phyloP scores from a whole-genome alignment of 441 rosid genomes.

The Euphorbia schlechtendalii region DNA sequence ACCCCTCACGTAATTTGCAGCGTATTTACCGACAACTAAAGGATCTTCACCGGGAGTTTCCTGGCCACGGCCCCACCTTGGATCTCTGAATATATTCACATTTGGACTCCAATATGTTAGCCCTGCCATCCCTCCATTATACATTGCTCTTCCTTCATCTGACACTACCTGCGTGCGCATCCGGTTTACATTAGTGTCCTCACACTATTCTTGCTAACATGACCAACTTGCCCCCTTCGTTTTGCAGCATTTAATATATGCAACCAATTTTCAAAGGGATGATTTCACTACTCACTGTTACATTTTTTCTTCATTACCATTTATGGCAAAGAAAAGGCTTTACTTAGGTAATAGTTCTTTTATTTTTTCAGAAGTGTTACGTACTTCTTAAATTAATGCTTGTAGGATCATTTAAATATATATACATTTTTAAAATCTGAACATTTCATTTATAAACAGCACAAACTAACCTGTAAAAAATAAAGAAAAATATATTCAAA shows the following conservation, averaged over 20 bases:
- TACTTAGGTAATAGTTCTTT: too few relatives aligned
- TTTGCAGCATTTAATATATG: neutral
- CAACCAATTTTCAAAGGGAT: too few relatives aligned
- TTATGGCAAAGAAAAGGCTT: too few relatives aligned
- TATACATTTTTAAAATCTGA: too few relatives aligned
- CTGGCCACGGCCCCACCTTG: conserved; percentile 97
- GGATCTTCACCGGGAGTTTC: conserved; percentile 99
- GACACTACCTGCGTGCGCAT: conserved; percentile 65
- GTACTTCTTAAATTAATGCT: too few relatives aligned
- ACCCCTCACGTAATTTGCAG: conserved; percentile 75
- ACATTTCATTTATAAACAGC: too few relatives aligned
- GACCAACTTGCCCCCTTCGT: neutral
- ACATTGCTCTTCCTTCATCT: conserved; percentile 95
- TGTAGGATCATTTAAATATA: too few relatives aligned
- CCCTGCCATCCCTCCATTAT: conserved; percentile 83
- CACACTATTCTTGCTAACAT: neutral
- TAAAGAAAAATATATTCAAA: too few relatives aligned
- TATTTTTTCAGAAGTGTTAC: too few relatives aligned
- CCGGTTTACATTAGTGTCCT: neutral
- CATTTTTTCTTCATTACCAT: neutral
- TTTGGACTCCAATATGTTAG: conserved; percentile 97
- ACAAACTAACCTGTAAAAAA: too few relatives aligned
- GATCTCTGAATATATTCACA: conserved; percentile 84
- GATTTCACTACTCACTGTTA: too few relatives aligned
- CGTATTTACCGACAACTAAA: conserved; percentile 60